Evolutionary conservation across 306 rosid genomes (phyloP).

Genomic region (Styphnolobium japonicum): DNA sequence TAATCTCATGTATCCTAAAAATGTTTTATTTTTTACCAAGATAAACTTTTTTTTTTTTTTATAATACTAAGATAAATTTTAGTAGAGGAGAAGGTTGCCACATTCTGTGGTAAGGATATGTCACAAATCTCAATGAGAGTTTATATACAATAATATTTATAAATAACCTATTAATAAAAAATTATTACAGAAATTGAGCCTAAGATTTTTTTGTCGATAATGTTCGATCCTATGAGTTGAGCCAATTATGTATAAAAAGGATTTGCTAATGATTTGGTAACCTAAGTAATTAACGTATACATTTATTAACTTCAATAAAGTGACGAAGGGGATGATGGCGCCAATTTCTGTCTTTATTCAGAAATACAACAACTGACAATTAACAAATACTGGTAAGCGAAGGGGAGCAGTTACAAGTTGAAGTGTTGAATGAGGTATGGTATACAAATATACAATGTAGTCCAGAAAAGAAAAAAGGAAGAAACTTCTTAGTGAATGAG

Average conservation of each 20-base stretch:
- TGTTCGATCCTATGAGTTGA: too few relatives aligned
- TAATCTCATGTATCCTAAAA: neutral
- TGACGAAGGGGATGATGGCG: conserved; percentile 52
- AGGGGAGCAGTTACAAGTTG: conserved; percentile 49
- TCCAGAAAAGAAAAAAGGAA: neutral
- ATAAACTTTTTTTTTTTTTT: too few relatives aligned
- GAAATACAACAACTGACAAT: conserved; percentile 3
- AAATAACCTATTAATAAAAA: too few relatives aligned
- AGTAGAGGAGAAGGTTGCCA: too few relatives aligned
- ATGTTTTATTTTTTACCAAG: too few relatives aligned
- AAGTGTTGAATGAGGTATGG: conserved; percentile 29
- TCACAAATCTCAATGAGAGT: neutral
- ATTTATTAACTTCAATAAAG: neutral
- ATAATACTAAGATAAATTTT: too few relatives aligned
- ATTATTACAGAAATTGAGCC: too few relatives aligned
- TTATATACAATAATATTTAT: too few relatives aligned
- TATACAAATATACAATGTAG: neutral
- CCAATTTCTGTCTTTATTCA: conserved; percentile 34
- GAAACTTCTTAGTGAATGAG: neutral
- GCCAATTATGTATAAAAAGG: too few relatives aligned
- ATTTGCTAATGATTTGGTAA: conserved; percentile 38
- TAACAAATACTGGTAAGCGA: neutral
- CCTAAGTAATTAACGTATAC: conserved; percentile 34
- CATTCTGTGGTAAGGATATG: too few relatives aligned
- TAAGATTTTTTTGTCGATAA: too few relatives aligned